Evolutionary conservation across 2,329 filamentous ascomycete species (phyloP), one percentile per base, ranked within the genome.

Genomic region (Fusarium mangiferae): DNA sequence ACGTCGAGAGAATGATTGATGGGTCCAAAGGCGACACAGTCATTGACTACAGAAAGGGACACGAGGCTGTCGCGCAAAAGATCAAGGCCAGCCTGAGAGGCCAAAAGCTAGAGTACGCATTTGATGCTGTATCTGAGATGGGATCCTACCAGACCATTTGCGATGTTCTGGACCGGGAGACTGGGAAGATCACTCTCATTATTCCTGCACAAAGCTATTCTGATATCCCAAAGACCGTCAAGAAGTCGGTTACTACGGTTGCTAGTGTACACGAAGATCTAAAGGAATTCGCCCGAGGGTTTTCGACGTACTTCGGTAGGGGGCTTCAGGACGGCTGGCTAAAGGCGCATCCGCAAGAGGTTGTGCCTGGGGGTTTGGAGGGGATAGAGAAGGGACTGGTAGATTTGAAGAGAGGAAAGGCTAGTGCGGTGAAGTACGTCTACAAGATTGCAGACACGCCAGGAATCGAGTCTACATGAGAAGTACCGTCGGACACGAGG

Each of bases 71-170:
- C 2, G 41, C 24, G 3, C 9, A 68, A 38, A 49, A 58, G 15
- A 72, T 74, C 1, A 55, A 10, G 11, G 45, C n/a, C 0, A 30
- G 24, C 1, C 49, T 74, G 11, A 26, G 57, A 5, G 58, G 46
- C 0, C 5, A 20, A 13, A 74, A 59, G 36, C 45, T 74, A 1
- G 51, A 68, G 15, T 59, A 58, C 0, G 71, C 71, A 0, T 74
- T 74, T 17, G 71, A 74, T 5, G 67, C 71, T 12, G 30, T 74
- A 9, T 74, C 71, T 6, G 71, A 72, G 7, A 56, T 55, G 33
- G 71, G 67, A 4, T 74, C 71, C 2, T 74, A 73, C 12, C 70
- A 73, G 26, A 74, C 70, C 5, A 68, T 74, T 6, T 74, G 71
- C 20, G 24, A 73, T 1, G 66, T 48, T 12, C 51, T 73, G 2